Evolutionary conservation across 2,329 filamentous ascomycete species (phyloP), one percentile per base, ranked within the genome.

Genomic region (Calonectria multiphialidica): DNA sequence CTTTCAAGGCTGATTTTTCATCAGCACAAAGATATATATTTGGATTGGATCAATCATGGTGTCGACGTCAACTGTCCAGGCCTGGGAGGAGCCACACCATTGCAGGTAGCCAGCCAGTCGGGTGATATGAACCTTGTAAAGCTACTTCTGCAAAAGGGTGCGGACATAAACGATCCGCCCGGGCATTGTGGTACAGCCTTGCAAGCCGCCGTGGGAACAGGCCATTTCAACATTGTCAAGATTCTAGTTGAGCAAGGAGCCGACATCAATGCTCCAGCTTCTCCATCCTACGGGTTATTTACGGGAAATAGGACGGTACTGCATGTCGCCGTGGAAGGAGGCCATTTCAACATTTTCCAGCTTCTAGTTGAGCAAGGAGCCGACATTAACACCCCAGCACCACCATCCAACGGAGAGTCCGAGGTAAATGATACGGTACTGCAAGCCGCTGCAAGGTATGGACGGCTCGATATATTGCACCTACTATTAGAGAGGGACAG

Each of bases 401-500:
- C 35, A 10, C 35, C 33, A 35, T n/a, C n/a, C n/a, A n/a, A n/a
- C n/a, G n/a, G n/a, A n/a, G n/a, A n/a, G n/a, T n/a, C n/a, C n/a
- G n/a, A n/a, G n/a, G n/a, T n/a, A n/a, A n/a, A n/a, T n/a, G 2
- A 13, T 9, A 21, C 44, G 5, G 50, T 44, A 21, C 63, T 71
- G 25, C 12, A 44, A 16, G 8, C 4, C 23, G 68, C 55, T 25
- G 68, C 55, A 15, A 9, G 10, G 1, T 5, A 1, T 5, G 68
- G 68, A 5, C 33, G 35, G 5, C 44, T 71, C 3, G 68, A 71
- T 15, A 40, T 71, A 2, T 37, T 44, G 21, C 28, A 67, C 25
- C 35, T 71, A 2, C 25, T 71, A 9, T 12, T 71, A 8, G 55
- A 71, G 16, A 67, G 62, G 12, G 45, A 63, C 21, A 2, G 7